Percentiles rank a stretch among this genome's conserved stretches.
Evolutionary conservation across 306 rosid species (phyloP).

Genomic region (Astragalus membranaceus): DNA sequence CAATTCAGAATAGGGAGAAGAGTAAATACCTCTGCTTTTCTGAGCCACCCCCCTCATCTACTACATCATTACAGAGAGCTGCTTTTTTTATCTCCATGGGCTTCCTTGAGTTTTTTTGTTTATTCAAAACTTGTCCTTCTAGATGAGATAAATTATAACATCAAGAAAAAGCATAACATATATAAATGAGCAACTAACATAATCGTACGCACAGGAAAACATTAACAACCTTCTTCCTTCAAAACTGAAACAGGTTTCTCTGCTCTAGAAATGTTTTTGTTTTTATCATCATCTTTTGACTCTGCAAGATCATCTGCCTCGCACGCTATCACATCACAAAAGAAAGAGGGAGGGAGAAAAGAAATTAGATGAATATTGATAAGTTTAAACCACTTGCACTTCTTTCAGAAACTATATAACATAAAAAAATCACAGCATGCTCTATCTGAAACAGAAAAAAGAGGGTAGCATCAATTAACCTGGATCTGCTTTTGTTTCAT

Average conservation of each 20-base stretch:
- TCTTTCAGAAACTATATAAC: background rate
- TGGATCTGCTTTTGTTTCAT: conserved; percentile 56
- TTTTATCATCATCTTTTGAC: conserved; percentile 39
- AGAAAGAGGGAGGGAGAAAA: conserved; percentile 1
- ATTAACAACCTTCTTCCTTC: conserved; percentile 56
- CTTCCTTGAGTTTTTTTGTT: conserved; percentile 37
- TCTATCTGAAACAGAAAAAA: conserved; percentile 8
- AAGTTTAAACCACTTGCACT: conserved; percentile 1
- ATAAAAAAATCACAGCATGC: background rate
- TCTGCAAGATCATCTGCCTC: conserved; percentile 25
- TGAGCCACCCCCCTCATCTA: conserved; percentile 57
- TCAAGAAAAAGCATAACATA: background rate
- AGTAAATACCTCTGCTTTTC: conserved; percentile 66
- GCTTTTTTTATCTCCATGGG: conserved; percentile 40
- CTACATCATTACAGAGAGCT: conserved; percentile 41
- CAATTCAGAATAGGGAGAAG: conserved; percentile 17
- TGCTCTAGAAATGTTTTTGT: conserved; percentile 15
- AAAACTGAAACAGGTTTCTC: conserved; percentile 40
- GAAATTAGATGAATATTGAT: background rate
- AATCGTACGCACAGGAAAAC: conserved; percentile 4
- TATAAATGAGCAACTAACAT: background rate
- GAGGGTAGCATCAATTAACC: conserved; percentile 41
- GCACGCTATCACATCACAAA: conserved; percentile 23
- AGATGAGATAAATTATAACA: conserved; percentile 20
- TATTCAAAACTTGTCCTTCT: conserved; percentile 14